A percentile compares a stretch with the other conserved stretches of the same genome.
phyloP scores from a whole-genome alignment of 2,329 filamentous ascomycete genomes.

The Aspergillus ruber region DNA sequence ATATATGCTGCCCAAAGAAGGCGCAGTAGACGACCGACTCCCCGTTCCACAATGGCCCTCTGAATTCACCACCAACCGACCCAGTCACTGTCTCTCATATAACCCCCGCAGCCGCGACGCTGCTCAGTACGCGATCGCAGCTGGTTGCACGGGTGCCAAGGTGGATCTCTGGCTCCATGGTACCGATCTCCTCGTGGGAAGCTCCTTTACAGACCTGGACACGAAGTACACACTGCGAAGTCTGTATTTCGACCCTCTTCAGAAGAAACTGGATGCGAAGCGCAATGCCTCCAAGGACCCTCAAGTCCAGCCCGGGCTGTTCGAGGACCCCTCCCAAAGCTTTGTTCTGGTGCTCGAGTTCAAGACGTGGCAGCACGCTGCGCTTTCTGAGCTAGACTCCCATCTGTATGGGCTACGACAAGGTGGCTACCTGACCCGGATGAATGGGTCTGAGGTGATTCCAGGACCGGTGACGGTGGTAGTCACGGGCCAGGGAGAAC shows the following conservation, averaged over 20 bases:
- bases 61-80: constrained; percentile 8
- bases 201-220: constrained; percentile 5
- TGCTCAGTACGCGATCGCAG: constrained; percentile 14
- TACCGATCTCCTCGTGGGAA: constrained; percentile 17
- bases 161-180: constrained; percentile 20
- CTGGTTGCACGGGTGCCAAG: constrained; percentile 21
- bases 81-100: constrained; percentile 17
- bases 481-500: constrained; percentile 7
- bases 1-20: constrained; percentile 8
- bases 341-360: constrained; percentile 21
- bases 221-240: constrained; percentile 12
- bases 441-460: constrained; percentile 13
- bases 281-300: neutral
- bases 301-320: constrained; percentile 1
- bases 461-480: constrained; percentile 20
- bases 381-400: constrained; percentile 13
- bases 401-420: constrained; percentile 15
- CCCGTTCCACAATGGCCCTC: constrained; percentile 9
- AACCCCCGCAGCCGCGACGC: constrained; percentile 13
- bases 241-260: constrained; percentile 18
- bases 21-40: neutral
- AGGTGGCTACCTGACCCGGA: constrained; percentile 18
- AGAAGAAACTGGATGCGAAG: constrained; percentile 10
- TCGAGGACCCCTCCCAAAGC: constrained; percentile 5
- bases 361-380: constrained; percentile 9